Evolutionary conservation across 2,329 filamentous ascomycete species (phyloP).

Genomic region (Exophiala dermatitidis): DNA sequence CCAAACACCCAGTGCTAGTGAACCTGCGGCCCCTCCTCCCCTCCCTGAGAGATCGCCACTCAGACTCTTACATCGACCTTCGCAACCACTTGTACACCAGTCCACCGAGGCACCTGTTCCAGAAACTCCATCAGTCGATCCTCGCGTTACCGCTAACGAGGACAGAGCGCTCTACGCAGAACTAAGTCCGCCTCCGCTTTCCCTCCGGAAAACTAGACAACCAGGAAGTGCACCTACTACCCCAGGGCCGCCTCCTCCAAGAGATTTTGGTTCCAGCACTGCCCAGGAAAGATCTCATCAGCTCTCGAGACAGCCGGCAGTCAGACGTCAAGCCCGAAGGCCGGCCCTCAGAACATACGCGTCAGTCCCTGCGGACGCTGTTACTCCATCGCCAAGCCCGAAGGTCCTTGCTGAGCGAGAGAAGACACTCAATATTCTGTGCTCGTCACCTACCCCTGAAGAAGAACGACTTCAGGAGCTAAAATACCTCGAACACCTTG

Average conservation of each 20-base stretch:
- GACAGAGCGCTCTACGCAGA: constrained; percentile 13
- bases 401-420: constrained; percentile 8
- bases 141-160: not conserved
- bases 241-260: not conserved
- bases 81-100: not conserved
- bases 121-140: not conserved
- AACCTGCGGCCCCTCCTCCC: constrained; percentile 1
- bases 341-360: too few relatives aligned
- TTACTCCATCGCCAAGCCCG: not conserved
- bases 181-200: constrained; percentile 15
- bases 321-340: too few relatives aligned
- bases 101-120: not conserved
- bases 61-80: not conserved
- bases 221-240: not conserved
- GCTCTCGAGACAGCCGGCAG: not conserved
- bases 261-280: not conserved
- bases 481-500: constrained; percentile 4
- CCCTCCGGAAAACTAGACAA: constrained; percentile 8
- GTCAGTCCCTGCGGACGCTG: too few relatives aligned
- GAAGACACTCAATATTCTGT: constrained; percentile 7
- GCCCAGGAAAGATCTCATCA: not conserved
- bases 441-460: constrained; percentile 8
- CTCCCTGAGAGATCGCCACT: constrained; percentile 11
- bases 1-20: not conserved
- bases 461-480: not conserved